These are phyloP conservation scores for Cystofilobasidium bisporidii DNA, from an alignment of 768 basidiomycete species.

Conservation along the genomic window DNA sequence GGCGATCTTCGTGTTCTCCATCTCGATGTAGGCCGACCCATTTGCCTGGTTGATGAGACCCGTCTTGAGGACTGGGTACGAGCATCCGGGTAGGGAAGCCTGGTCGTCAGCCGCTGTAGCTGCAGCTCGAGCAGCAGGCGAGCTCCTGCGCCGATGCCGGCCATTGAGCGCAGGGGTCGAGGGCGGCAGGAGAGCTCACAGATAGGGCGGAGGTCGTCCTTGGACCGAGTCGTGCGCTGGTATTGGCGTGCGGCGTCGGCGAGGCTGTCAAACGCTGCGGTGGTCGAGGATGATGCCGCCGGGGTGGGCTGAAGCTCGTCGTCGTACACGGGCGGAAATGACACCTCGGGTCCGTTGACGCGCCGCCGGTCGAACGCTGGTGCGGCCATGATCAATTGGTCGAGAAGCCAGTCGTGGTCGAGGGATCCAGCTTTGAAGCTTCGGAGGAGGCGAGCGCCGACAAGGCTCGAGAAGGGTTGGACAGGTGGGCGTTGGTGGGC, in stretches of 20 bases:
- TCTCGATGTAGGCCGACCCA: constrained; percentile 94
- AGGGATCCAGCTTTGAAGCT: too few relatives aligned
- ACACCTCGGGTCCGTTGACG: constrained; percentile 82
- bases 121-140: background rate
- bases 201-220: constrained; percentile 68
- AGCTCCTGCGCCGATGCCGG: too few relatives aligned
- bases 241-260: constrained; percentile 34
- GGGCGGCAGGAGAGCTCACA: too few relatives aligned
- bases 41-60: constrained; percentile 88
- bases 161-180: too few relatives aligned
- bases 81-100: background rate
- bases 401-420: too few relatives aligned
- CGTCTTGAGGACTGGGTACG: constrained; percentile 65
- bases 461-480: too few relatives aligned
- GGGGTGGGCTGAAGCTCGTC: constrained; percentile 36
- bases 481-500: too few relatives aligned
- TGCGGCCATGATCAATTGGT: constrained; percentile 19
- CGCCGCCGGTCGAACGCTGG: constrained; percentile 63
- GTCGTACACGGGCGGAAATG: constrained; percentile 56
- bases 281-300: constrained; percentile 14
- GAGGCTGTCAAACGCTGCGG: constrained; percentile 31
- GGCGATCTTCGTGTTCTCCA: constrained; percentile 75
- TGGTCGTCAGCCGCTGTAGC: background rate
- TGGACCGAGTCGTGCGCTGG: constrained; percentile 46
- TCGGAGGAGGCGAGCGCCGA: too few relatives aligned